A percentile compares a stretch with the other conserved stretches of the same genome.
Evolutionary conservation across 441 rosid genomes (phyloP).

Genomic region (Mallotus repandus): DNA sequence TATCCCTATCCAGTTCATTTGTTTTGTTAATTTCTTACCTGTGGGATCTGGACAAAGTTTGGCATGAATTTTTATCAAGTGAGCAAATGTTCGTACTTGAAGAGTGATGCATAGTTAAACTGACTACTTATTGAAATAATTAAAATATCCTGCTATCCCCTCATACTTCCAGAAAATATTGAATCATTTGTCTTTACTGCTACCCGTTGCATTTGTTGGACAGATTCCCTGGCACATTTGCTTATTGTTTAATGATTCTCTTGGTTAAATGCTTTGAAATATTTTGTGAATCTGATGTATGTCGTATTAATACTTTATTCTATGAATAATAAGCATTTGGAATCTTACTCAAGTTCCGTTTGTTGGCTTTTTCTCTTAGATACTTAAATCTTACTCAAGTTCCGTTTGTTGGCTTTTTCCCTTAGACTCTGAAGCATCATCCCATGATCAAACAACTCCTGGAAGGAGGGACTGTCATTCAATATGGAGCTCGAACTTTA

Average conservation of each 20-base stretch:
- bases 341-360: constrained; percentile 17
- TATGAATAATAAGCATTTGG: constrained; percentile 13
- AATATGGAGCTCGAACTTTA: constrained; percentile 94
- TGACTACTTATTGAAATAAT: neutral
- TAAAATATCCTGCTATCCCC: no score
- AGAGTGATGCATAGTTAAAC: neutral
- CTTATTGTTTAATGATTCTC: constrained; percentile 11
- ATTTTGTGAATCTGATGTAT: neutral
- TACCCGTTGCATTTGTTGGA: neutral
- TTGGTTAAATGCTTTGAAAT: constrained; percentile 12
- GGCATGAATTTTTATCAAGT: neutral
- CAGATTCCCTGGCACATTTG: neutral
- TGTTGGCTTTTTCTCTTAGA: constrained; percentile 42
- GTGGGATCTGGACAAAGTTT: neutral
- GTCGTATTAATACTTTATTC: neutral
- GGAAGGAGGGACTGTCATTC: constrained; percentile 90
- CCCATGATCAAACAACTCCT: constrained; percentile 76
- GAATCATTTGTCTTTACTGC: neutral
- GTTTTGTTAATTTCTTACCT: neutral
- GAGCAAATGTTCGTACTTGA: neutral
- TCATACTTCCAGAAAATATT: neutral
- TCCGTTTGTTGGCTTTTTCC: constrained; percentile 18
- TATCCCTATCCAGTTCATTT: neutral
- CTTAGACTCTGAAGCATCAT: constrained; percentile 89
- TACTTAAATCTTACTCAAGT: constrained; percentile 42